phyloP scores from a whole-genome alignment of 2,329 filamentous ascomycete species.

The Hypoxylon sp. region DNA sequence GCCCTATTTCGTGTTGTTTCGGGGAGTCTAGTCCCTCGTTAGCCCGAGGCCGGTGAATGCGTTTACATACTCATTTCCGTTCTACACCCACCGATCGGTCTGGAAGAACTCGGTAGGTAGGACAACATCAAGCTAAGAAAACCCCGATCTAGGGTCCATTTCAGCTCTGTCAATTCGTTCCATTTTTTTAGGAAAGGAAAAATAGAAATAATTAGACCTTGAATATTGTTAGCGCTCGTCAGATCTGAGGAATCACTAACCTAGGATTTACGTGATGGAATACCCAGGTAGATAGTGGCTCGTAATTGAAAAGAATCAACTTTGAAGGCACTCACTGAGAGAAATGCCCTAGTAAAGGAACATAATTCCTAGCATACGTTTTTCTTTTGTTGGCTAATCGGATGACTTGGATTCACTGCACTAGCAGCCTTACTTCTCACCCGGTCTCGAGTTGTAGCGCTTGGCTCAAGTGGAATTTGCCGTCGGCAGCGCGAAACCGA shows the following conservation, averaged over 20 bases:
- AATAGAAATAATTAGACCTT: neutral
- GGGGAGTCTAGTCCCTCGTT: constrained; percentile 16
- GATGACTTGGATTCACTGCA: constrained; percentile 21
- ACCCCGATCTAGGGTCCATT: constrained; percentile 14
- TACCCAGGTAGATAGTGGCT: neutral
- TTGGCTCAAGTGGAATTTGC: constrained; percentile 26
- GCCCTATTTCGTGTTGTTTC: constrained; percentile 3
- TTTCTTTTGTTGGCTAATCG: constrained; percentile 18
- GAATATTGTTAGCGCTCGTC: neutral
- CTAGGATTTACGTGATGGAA: neutral
- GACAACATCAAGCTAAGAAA: constrained; percentile 1
- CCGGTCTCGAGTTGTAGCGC: constrained; percentile 2
- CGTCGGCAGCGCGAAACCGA: constrained; percentile 19
- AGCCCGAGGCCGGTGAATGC: constrained; percentile 16
- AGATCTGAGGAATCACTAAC: neutral
- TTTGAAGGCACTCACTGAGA: constrained; percentile 1
- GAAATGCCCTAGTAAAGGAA: neutral
- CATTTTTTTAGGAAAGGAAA: constrained; percentile 4
- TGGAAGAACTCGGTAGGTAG: neutral
- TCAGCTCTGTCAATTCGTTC: neutral
- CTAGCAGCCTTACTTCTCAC: constrained; percentile 37
- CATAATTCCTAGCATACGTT: constrained; percentile 7
- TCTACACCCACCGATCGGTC: neutral
- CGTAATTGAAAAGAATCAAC: neutral
- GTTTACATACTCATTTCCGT: constrained; percentile 14